Conservation (phyloP, 345 rosid species). For the Lepidium africanum region DNA sequence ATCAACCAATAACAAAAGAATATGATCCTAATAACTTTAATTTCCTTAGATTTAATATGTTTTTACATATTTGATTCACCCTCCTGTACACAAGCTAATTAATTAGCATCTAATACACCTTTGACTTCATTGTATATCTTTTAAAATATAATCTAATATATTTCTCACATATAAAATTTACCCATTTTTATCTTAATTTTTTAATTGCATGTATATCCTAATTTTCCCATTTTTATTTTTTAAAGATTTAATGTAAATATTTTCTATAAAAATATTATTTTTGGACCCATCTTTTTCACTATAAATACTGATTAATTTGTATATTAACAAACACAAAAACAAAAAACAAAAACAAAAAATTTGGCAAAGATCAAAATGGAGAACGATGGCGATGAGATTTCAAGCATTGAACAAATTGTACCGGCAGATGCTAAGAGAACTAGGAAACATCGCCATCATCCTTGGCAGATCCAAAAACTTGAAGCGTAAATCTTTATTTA, state of each 20-base stretch:
- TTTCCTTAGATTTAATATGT: not conserved
- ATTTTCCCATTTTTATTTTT: not conserved
- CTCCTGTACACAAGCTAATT: not conserved
- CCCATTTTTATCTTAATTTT: no score
- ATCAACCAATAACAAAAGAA: not conserved
- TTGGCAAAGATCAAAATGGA: slow-evolving; percentile 8
- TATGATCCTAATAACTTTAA: not conserved
- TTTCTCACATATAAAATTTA: not conserved
- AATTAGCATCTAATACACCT: not conserved
- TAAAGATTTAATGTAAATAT: not conserved
- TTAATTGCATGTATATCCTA: not conserved
- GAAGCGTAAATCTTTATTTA: slow-evolving; percentile 35
- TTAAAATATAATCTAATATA: not conserved
- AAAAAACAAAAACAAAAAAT: not conserved
- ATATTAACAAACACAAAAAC: not conserved
- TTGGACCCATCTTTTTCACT: not conserved
- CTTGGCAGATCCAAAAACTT: slow-evolving; percentile 41
- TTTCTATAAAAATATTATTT: not conserved
- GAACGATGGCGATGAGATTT: slow-evolving; percentile 18
- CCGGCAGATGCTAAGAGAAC: slow-evolving; percentile 11
- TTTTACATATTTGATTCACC: not conserved
- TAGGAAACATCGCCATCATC: slow-evolving; percentile 43
- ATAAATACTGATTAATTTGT: slow-evolving; percentile 1
- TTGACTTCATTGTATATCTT: not conserved
- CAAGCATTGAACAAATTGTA: slow-evolving; percentile 34